Conservation (phyloP, 2,329 filamentous ascomycete genomes). For the Colletotrichum higginsianum region DNA sequence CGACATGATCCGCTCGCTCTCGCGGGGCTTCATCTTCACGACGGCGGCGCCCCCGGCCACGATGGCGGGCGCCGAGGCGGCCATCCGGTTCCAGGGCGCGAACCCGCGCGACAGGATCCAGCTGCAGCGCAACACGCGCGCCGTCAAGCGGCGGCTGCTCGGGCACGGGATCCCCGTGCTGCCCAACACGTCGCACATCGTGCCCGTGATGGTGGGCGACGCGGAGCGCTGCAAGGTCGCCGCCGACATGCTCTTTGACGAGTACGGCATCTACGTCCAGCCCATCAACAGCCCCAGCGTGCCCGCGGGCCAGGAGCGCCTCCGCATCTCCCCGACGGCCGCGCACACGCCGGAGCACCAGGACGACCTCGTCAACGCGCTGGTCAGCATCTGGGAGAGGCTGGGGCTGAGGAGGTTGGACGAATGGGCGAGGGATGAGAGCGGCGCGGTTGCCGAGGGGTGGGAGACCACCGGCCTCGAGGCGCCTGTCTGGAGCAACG, state of each 20-base stretch:
- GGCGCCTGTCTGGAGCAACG: too few relatives aligned
- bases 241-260: slow-evolving; percentile 78
- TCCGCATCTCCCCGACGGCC: too few relatives aligned
- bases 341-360: too few relatives aligned
- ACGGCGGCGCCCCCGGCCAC: too few relatives aligned
- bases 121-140: slow-evolving; percentile 2
- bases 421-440: too few relatives aligned
- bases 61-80: too few relatives aligned
- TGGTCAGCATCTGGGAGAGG: too few relatives aligned
- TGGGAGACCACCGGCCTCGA: too few relatives aligned
- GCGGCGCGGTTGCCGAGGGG: too few relatives aligned
- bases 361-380: too few relatives aligned
- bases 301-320: slow-evolving; percentile 76
- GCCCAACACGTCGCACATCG: slow-evolving; percentile 77
- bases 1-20: slow-evolving; percentile 58
- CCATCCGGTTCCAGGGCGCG: neutral
- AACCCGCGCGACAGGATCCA: slow-evolving; percentile 1
- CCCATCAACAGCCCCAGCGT: slow-evolving; percentile 86
- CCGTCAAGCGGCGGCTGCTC: neutral
- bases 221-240: slow-evolving; percentile 79
- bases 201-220: slow-evolving; percentile 82
- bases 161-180: neutral
- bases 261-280: slow-evolving; percentile 82
- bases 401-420: too few relatives aligned
- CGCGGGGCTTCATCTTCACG: too few relatives aligned